Evolutionary conservation across 2,329 filamentous ascomycete species (phyloP).

Genomic region (Arachnopeziza araneosa): DNA sequence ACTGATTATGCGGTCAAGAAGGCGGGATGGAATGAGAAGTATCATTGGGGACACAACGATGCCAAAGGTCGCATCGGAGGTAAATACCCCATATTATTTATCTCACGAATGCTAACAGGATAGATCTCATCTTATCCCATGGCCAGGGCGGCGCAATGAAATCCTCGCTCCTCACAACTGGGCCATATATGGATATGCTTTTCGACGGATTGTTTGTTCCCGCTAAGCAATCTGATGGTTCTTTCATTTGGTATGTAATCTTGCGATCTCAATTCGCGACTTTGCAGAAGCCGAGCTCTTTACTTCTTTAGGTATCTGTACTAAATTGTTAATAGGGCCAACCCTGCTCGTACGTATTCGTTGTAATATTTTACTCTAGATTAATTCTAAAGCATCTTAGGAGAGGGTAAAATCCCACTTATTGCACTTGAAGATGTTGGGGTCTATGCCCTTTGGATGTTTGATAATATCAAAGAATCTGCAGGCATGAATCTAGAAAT

Average conservation of each 20-base stretch:
- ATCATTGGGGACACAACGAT: slow-evolving; percentile 13
- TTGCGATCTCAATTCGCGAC: not conserved
- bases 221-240: not conserved
- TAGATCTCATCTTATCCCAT: slow-evolving; percentile 1
- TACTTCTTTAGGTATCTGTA: not conserved
- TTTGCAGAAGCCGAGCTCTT: not conserved
- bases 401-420: slow-evolving; percentile 1
- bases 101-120: not conserved
- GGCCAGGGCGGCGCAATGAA: not conserved
- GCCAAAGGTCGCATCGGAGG: slow-evolving; percentile 2
- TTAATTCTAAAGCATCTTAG: not conserved
- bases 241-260: slow-evolving; percentile 1
- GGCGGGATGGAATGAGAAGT: slow-evolving; percentile 14
- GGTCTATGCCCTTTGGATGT: slow-evolving; percentile 18
- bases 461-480: slow-evolving; percentile 11
- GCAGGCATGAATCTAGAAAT: slow-evolving; percentile 17
- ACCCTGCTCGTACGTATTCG: slow-evolving; percentile 4
- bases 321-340: not conserved
- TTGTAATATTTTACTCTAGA: not conserved
- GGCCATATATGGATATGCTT: slow-evolving; percentile 1
- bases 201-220: slow-evolving; percentile 2
- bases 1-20: slow-evolving; percentile 16
- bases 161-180: not conserved
- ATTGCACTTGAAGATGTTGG: slow-evolving; percentile 20
- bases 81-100: not conserved